Percentiles rank a stretch among this genome's conserved stretches.
phyloP scores from a whole-genome alignment of 2,329 filamentous ascomycete genomes.

The Chlorencoelia australis region DNA sequence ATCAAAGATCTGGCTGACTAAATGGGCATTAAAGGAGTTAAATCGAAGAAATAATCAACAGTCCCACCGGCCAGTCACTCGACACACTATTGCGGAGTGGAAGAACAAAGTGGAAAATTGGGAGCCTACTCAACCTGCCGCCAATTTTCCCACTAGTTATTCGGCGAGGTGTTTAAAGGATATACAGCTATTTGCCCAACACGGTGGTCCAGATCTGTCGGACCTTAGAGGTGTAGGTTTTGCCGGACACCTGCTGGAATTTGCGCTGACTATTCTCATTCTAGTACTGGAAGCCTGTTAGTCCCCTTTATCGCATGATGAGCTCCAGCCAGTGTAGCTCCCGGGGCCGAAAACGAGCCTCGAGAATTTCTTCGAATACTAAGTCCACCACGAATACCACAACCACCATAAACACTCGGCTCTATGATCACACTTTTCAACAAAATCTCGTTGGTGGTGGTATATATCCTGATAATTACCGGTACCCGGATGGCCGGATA shows the following conservation, averaged over 20 bases:
- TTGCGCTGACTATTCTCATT: not conserved
- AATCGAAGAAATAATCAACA: slow-evolving; percentile 3
- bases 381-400: not conserved
- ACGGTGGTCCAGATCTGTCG: no score
- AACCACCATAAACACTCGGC: not conserved
- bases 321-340: not conserved
- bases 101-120: slow-evolving; percentile 1
- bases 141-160: slow-evolving; percentile 3
- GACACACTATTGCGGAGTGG: slow-evolving; percentile 4
- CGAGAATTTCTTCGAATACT: not conserved
- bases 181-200: no score
- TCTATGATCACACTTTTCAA: no score
- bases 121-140: not conserved
- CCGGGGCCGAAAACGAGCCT: not conserved
- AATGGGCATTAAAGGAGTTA: slow-evolving; percentile 4
- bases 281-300: not conserved
- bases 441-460: slow-evolving; percentile 29
- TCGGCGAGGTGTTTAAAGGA: slow-evolving; percentile 4
- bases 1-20: slow-evolving; percentile 6
- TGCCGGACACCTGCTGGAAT: slow-evolving; percentile 2
- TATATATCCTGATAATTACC: slow-evolving; percentile 24
- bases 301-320: not conserved
- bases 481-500: slow-evolving; percentile 17
- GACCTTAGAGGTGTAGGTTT: slow-evolving; percentile 5
- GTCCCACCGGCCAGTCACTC: slow-evolving; percentile 2